Evolutionary conservation across 768 basidiomycete species (phyloP), one percentile per base, ranked within the genome.

Genomic region (Clathrus columnatus): DNA sequence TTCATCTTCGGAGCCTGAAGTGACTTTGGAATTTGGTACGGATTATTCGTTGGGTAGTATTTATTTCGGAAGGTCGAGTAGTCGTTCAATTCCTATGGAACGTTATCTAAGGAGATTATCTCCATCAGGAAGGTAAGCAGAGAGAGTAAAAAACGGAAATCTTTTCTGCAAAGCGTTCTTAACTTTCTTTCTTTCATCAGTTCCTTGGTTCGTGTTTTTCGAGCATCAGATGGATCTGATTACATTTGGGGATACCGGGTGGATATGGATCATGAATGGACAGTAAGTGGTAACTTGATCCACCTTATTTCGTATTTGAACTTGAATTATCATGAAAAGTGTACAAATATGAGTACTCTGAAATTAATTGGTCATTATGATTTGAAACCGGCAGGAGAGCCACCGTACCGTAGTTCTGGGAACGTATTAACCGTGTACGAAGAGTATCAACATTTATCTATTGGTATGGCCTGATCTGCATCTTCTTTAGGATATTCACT

Each of bases 171-270:
- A 27, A 50, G 32, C 27, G 17, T 5, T 41, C 23, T 53, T n/a
- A 17, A 11, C 16, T 23, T 45, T 24, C 8, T 54, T 3, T 42
- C 29, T 51, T 11, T 11, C 21, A 45, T 41, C 59, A 87, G 86
- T 50, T 84, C 86, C 7, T 68, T 86, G 58, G 78, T 78, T 44
- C 69, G 86, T 45, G 86, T 84, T 66, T 89, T 88, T 60, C 70
- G 67, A 47, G 85, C 76, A 16, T 81, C 81, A 41, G 84, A 87
- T 64, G 84, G 84, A 29, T 73, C 73, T 24, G 85, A 87, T 62
- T 87, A 87, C 61, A 74, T 74, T 64, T 89, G 86, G 86, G 75
- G 76, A 26, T 71, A 80, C 67, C 74, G 74, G 27, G 71, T 70
- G 41, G 26, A n/a, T 28, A 18, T 18, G 5, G 44, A 56, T 23